Conservation (phyloP, 192 early-diverging fungal species). For the Thamnidium elegans region DNA sequence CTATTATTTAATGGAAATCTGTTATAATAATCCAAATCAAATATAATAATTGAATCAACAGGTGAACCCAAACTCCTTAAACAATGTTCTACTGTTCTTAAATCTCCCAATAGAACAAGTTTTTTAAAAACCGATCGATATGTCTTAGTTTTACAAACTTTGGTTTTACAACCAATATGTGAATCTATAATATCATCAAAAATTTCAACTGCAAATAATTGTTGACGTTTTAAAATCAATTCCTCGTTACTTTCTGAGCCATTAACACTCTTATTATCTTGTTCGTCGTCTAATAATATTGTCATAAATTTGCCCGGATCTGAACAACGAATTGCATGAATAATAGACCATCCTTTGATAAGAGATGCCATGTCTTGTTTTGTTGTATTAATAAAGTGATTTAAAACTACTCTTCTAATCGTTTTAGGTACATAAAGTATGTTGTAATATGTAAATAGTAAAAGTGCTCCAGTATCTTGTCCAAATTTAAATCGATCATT, state of each 20-base stretch:
- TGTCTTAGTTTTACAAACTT: neutral
- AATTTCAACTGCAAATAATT: neutral
- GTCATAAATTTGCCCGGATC: neutral
- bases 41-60: neutral
- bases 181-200: neutral
- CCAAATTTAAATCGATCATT: neutral
- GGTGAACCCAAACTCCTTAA: slow-evolving; percentile 2
- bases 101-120: neutral
- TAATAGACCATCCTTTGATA: slow-evolving; percentile 9
- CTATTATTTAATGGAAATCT: neutral
- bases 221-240: neutral
- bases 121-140: slow-evolving; percentile 4
- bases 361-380: neutral
- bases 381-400: neutral
- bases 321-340: slow-evolving; percentile 7
- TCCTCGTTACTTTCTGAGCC: neutral
- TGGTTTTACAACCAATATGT: neutral
- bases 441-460: slow-evolving; percentile 8
- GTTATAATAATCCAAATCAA: slow-evolving; percentile 11
- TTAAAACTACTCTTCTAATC: neutral
- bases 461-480: slow-evolving; percentile 1
- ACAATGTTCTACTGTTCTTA: slow-evolving; percentile 4
- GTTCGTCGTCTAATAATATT: neutral
- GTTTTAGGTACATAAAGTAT: neutral
- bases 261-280: neutral